Percentiles rank a stretch among this genome's conserved stretches.
phyloP scores from a whole-genome alignment of 257 asterid genomes.

The Scutellaria baicalensis region DNA sequence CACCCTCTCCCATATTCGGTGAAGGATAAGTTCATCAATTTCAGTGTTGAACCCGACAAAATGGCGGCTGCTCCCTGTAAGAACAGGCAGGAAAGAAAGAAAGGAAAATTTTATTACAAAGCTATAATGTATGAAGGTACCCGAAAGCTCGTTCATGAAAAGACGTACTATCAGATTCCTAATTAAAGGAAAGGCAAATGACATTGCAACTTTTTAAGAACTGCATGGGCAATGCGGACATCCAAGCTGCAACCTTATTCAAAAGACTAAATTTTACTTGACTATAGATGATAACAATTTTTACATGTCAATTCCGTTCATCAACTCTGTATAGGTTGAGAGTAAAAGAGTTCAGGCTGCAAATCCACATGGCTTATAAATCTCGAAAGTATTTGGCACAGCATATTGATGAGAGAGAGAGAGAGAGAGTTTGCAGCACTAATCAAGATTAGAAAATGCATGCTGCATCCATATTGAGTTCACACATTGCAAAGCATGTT shows the following conservation, averaged over 20 bases:
- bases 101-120: too few relatives aligned
- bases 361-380: background rate
- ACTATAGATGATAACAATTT: background rate
- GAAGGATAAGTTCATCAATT: constrained; percentile 60
- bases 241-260: background rate
- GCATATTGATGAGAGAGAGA: background rate
- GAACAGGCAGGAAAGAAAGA: background rate
- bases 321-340: background rate
- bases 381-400: background rate
- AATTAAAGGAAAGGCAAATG: background rate
- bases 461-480: background rate
- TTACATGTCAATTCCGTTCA: background rate
- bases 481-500: background rate
- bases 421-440: background rate
- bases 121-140: too few relatives aligned
- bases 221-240: background rate
- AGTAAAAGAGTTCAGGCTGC: background rate
- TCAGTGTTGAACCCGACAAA: constrained; percentile 68
- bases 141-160: background rate
- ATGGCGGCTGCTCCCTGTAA: constrained; percentile 92
- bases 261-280: background rate
- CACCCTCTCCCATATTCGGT: constrained; percentile 79
- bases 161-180: background rate
- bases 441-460: background rate
- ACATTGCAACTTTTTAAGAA: background rate